These are phyloP conservation scores for Vaccinium myrtillus DNA, from an alignment of 148 eudicot species.

Conservation along the genomic window DNA sequence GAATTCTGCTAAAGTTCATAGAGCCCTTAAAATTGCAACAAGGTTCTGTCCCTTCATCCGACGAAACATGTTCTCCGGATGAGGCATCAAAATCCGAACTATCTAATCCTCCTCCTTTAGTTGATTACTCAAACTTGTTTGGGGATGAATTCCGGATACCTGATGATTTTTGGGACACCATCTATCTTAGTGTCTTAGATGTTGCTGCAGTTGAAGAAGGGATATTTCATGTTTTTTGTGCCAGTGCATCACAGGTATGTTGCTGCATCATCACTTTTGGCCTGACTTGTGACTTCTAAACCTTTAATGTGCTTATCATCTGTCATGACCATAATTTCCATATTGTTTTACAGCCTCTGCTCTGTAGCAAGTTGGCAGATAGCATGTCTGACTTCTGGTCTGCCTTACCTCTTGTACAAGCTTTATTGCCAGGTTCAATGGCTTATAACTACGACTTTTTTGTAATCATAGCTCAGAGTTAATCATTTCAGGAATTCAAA, in stretches of 20 bases:
- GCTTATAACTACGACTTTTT: neutral
- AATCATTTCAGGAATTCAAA: neutral
- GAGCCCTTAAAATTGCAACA: constrained; percentile 41
- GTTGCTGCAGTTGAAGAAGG: constrained; percentile 68
- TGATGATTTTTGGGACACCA: constrained; percentile 51
- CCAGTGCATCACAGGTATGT: constrained; percentile 75
- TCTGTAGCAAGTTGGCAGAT: constrained; percentile 69
- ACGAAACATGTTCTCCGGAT: constrained; percentile 35
- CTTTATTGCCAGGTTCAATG: constrained; percentile 69
- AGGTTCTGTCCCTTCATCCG: constrained; percentile 33
- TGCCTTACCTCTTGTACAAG: constrained; percentile 76
- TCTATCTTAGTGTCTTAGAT: constrained; percentile 59
- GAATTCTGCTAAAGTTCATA: constrained; percentile 47
- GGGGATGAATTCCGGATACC: constrained; percentile 63
- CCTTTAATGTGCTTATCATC: constrained; percentile 12
- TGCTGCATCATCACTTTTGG: neutral
- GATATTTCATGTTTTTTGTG: constrained; percentile 68
- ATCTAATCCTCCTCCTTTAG: constrained; percentile 29
- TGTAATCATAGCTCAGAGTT: neutral
- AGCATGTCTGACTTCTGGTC: constrained; percentile 63
- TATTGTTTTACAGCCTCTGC: constrained; percentile 48
- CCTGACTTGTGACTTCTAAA: neutral
- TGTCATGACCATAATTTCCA: constrained; percentile 9
- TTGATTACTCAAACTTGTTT: constrained; percentile 66
- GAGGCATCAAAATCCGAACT: constrained; percentile 36